These are phyloP conservation scores for Ottelia alismoides DNA, from an alignment of 106 monocot species.

Conservation along the genomic window DNA sequence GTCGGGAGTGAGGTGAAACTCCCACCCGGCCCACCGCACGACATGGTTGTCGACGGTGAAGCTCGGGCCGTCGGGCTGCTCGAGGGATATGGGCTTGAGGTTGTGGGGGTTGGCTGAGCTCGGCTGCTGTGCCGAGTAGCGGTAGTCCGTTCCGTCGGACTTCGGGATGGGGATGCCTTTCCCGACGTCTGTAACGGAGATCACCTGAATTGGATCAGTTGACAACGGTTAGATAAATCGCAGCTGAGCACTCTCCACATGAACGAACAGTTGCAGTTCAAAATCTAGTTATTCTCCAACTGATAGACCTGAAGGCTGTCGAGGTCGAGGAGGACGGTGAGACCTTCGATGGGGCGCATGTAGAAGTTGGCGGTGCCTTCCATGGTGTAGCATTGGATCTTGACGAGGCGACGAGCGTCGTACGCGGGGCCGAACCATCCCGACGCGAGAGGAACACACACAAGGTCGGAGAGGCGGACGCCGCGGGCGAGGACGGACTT, in stretches of 20 bases:
- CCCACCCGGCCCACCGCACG: conserved; percentile 85
- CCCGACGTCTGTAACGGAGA: conserved; percentile 34
- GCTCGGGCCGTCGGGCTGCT: conserved; percentile 77
- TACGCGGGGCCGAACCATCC: conserved; percentile 62
- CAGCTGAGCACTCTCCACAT: too few species aligned
- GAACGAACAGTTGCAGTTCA: too few species aligned
- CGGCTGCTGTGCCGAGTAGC: conserved; percentile 18
- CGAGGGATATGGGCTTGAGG: conserved; percentile 42
- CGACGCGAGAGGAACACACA: conserved; percentile 73
- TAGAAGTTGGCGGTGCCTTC: conserved; percentile 96
- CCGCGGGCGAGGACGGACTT: conserved; percentile 35
- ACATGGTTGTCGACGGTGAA: conserved; percentile 40
- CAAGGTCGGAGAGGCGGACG: conserved; percentile 63
- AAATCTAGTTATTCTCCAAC: too few species aligned
- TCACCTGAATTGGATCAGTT: too few species aligned
- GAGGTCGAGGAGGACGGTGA: conserved; percentile 79
- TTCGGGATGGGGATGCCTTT: conserved; percentile 58
- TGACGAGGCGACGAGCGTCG: conserved; percentile 42
- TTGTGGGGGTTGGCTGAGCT: too few species aligned
- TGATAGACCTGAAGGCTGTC: conserved; percentile 59
- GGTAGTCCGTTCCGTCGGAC: conserved; percentile 58
- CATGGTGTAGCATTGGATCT: conserved; percentile 80
- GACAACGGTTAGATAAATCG: too few species aligned
- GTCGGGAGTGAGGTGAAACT: conserved; percentile 74
- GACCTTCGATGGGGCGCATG: conserved; percentile 95